These are phyloP conservation scores for Smithsoniella earleae DNA, from an alignment of 163 green algal genomes.

Conservation along the genomic window DNA sequence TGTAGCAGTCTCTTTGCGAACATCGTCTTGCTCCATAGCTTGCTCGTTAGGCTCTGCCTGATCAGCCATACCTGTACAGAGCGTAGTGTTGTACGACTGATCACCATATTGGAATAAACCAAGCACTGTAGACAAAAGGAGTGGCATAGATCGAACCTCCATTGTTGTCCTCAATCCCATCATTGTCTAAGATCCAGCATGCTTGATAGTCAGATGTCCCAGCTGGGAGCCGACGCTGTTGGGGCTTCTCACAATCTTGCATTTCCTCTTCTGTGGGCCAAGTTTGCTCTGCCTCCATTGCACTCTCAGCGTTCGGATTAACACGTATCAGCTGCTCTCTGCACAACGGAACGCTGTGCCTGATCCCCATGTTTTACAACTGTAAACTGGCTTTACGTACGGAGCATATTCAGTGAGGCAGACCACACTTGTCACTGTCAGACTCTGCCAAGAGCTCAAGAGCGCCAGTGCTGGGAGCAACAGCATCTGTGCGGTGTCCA, in stretches of 20 bases:
- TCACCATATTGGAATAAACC: no score
- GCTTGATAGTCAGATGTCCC: slow-evolving; percentile 86
- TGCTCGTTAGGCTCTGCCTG: no score
- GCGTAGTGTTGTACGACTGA: no score
- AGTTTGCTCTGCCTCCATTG: slow-evolving; percentile 68
- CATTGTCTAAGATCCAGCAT: slow-evolving; percentile 78
- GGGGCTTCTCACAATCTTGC: slow-evolving; percentile 29
- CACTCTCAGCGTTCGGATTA: slow-evolving; percentile 46
- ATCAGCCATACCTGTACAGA: no score
- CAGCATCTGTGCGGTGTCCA: neutral
- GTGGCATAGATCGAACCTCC: no score
- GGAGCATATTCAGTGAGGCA: slow-evolving; percentile 28
- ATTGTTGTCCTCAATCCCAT: slow-evolving; percentile 31
- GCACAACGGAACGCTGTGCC: slow-evolving; percentile 27
- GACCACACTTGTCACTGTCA: slow-evolving; percentile 34
- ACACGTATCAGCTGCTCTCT: slow-evolving; percentile 48
- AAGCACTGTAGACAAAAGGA: no score
- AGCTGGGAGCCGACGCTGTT: slow-evolving; percentile 39
- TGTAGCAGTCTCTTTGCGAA: no score
- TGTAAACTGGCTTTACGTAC: no score
- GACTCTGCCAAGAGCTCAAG: slow-evolving; percentile 38
- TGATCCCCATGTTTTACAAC: no score
- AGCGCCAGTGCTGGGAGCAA: neutral
- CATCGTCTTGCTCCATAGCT: no score
- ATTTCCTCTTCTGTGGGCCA: slow-evolving; percentile 77